Conservation (phyloP, 1,139 yeast species). For the Blastobotrys capitulatus region DNA sequence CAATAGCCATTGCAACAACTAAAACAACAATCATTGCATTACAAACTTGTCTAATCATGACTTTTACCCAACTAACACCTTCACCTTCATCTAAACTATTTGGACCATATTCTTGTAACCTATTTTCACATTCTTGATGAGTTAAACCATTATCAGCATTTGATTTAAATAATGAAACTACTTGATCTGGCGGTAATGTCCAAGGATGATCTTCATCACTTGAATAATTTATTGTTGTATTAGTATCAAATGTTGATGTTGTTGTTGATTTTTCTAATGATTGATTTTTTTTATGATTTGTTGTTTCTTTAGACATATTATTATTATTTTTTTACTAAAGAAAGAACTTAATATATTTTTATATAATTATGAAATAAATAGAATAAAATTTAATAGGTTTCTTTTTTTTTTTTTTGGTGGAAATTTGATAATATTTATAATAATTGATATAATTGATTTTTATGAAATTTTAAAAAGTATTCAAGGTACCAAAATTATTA, state of each 20-base stretch:
- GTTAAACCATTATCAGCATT: conserved; percentile 46
- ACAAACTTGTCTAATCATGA: conserved; percentile 63
- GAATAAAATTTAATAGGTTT: no score
- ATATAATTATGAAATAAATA: no score
- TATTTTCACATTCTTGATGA: conserved; percentile 33
- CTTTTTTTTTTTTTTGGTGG: no score
- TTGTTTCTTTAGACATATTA: not conserved
- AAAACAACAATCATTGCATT: conserved; percentile 79
- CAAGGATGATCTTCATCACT: conserved; percentile 30
- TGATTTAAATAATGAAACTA: conserved; percentile 33
- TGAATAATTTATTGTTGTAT: not conserved
- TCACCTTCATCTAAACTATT: conserved; percentile 60
- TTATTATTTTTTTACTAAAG: no score
- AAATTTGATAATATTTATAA: no score
- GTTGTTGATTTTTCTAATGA: not conserved
- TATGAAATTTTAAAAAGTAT: no score
- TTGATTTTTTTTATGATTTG: not conserved
- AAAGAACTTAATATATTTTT: no score
- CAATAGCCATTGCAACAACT: conserved; percentile 67
- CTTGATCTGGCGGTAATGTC: conserved; percentile 20
- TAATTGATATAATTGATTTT: no score
- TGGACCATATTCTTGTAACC: conserved; percentile 44
- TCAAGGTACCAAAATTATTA: no score
- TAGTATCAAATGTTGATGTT: not conserved
- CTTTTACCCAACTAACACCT: conserved; percentile 51